These are phyloP conservation scores for Acer campestre DNA, from an alignment of 345 rosid species.

Conservation along the genomic window DNA sequence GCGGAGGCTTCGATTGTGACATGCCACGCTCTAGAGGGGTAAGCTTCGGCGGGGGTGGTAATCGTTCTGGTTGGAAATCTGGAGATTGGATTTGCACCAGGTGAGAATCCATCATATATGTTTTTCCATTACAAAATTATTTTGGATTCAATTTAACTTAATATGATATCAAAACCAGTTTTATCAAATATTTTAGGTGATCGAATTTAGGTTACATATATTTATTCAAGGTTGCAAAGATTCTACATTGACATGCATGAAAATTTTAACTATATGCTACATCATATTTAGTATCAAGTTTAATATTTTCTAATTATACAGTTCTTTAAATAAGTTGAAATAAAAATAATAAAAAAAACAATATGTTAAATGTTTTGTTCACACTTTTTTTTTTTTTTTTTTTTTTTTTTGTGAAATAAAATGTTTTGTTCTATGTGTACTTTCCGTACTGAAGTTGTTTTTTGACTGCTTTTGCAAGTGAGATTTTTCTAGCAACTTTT, in stretches of 20 bases:
- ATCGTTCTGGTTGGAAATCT: conserved; percentile 83
- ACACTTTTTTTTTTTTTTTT: too few species aligned
- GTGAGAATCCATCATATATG: conserved; percentile 28
- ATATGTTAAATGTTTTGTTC: neutral
- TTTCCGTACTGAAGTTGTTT: neutral
- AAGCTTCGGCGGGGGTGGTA: conserved; percentile 30
- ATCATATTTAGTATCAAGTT: neutral
- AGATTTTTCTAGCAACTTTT: neutral
- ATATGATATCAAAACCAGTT: neutral
- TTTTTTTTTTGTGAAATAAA: too few species aligned
- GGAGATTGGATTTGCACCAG: conserved; percentile 96
- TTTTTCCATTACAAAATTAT: neutral
- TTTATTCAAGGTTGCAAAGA: neutral
- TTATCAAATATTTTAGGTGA: too few species aligned
- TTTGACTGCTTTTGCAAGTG: conserved; percentile 11
- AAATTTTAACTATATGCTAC: neutral
- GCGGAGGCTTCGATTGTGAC: conserved; percentile 44
- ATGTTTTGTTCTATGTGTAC: too few species aligned
- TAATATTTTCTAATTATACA: neutral
- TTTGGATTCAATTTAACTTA: too few species aligned
- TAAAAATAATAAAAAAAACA: neutral
- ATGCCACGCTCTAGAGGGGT: conserved; percentile 52
- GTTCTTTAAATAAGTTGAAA: neutral
- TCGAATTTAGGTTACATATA: neutral
- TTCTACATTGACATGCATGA: neutral